A percentile compares a stretch with the other conserved stretches of the same genome.
These are phyloP conservation scores for Sphagnurus paluster DNA, from an alignment of 1,284 basidiomycete species.

Conservation along the genomic window DNA sequence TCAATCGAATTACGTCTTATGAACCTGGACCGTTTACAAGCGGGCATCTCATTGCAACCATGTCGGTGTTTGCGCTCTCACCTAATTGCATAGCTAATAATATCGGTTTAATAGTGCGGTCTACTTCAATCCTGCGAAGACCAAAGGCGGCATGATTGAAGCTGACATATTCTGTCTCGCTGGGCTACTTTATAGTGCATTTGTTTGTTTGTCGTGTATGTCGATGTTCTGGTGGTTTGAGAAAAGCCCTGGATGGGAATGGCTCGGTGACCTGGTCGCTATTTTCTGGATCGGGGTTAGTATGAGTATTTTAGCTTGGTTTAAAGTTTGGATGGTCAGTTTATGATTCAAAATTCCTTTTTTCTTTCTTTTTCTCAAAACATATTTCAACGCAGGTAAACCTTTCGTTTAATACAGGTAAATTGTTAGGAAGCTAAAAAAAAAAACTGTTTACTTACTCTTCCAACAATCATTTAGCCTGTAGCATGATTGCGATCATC, in stretches of 20 bases:
- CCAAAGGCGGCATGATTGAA: conserved; percentile 89
- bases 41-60: conserved; percentile 90
- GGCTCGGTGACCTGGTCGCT: conserved; percentile 67
- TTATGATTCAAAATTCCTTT: neutral
- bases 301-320: conserved; percentile 82
- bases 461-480: conserved; percentile 48
- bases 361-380: neutral
- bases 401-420: conserved; percentile 90
- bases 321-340: conserved; percentile 81
- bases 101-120: conserved; percentile 52
- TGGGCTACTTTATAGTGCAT: conserved; percentile 70
- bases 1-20: conserved; percentile 61
- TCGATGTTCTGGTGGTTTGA: conserved; percentile 80
- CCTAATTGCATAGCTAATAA: conserved; percentile 1
- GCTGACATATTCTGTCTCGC: conserved; percentile 79
- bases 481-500: conserved; percentile 89
- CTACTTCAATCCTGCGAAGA: conserved; percentile 85
- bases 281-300: conserved; percentile 82
- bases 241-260: conserved; percentile 62
- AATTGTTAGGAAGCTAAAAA: conserved; percentile 18
- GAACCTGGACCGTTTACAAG: conserved; percentile 64
- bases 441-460: no score
- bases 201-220: conserved; percentile 79
- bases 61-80: conserved; percentile 44
- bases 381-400: conserved; percentile 54